Evolutionary conservation across 2,329 filamentous ascomycete genomes (phyloP).

Genomic region (Fusarium xyrophilum): DNA sequence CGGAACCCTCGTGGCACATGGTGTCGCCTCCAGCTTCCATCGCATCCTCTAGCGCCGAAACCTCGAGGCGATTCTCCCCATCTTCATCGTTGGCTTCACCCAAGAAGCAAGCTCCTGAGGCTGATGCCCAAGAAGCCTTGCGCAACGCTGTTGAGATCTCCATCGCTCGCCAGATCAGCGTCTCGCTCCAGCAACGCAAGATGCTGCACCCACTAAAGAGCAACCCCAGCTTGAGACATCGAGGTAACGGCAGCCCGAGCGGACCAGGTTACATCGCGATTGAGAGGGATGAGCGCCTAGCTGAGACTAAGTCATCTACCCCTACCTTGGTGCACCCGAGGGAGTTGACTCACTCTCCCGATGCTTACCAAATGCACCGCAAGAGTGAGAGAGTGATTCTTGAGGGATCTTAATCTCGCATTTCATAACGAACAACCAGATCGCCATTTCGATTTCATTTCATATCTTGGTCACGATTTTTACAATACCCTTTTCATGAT

Average conservation of each 20-base stretch:
- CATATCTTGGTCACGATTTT: constrained; percentile 1
- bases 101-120: constrained; percentile 34
- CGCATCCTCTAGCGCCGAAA: constrained; percentile 32
- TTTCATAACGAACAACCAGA: background rate
- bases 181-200: constrained; percentile 67
- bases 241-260: constrained; percentile 25
- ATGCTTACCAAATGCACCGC: constrained; percentile 57
- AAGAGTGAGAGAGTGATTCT: constrained; percentile 57
- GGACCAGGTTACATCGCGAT: constrained; percentile 31
- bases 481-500: constrained; percentile 14
- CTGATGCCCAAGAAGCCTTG: constrained; percentile 45
- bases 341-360: constrained; percentile 41
- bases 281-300: constrained; percentile 42
- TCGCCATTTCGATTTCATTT: background rate
- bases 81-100: constrained; percentile 32
- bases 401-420: constrained; percentile 47
- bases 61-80: constrained; percentile 19
- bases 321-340: constrained; percentile 54
- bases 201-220: constrained; percentile 63
- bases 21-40: constrained; percentile 50
- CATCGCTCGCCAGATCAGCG: constrained; percentile 72
- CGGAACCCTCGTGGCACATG: constrained; percentile 58
- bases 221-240: constrained; percentile 37
- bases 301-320: constrained; percentile 51
- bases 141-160: constrained; percentile 68